Conservation (phyloP, 176 grass and related monocot species). For the Oryza meridionalis region DNA sequence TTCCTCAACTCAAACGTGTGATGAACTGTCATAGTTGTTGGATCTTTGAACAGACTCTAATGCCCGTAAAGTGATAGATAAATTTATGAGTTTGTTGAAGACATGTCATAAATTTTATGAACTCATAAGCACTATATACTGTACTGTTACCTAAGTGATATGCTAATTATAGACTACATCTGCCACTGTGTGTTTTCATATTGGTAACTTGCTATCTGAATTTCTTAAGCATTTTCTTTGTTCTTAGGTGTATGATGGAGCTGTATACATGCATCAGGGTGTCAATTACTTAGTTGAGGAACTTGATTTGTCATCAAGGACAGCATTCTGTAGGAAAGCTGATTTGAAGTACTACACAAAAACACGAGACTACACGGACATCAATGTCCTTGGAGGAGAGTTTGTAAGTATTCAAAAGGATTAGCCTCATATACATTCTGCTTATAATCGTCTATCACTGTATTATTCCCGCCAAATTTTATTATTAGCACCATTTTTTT, state of each 20-base stretch:
- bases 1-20: neutral
- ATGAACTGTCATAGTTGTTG: slow-evolving; percentile 4
- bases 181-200: slow-evolving; percentile 1
- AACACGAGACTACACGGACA: slow-evolving; percentile 88
- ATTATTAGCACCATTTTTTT: slow-evolving; percentile 12
- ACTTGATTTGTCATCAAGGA: slow-evolving; percentile 67
- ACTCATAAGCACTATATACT: neutral
- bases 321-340: slow-evolving; percentile 84
- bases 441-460: slow-evolving; percentile 10
- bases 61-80: slow-evolving; percentile 4
- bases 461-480: slow-evolving; percentile 26
- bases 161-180: slow-evolving; percentile 11
- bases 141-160: neutral
- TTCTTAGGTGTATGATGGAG: slow-evolving; percentile 92
- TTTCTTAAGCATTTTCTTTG: slow-evolving; percentile 11
- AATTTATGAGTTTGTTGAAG: slow-evolving; percentile 15
- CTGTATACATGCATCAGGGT: slow-evolving; percentile 96
- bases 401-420: slow-evolving; percentile 59
- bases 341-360: slow-evolving; percentile 99
- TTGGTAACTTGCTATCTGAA: slow-evolving; percentile 30
- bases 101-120: neutral
- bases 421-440: slow-evolving; percentile 19
- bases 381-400: slow-evolving; percentile 76
- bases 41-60: neutral
- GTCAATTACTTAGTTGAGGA: slow-evolving; percentile 80